These are phyloP conservation scores for Aspergillus ustus DNA, from an alignment of 2,329 filamentous ascomycete genomes.

Conservation along the genomic window DNA sequence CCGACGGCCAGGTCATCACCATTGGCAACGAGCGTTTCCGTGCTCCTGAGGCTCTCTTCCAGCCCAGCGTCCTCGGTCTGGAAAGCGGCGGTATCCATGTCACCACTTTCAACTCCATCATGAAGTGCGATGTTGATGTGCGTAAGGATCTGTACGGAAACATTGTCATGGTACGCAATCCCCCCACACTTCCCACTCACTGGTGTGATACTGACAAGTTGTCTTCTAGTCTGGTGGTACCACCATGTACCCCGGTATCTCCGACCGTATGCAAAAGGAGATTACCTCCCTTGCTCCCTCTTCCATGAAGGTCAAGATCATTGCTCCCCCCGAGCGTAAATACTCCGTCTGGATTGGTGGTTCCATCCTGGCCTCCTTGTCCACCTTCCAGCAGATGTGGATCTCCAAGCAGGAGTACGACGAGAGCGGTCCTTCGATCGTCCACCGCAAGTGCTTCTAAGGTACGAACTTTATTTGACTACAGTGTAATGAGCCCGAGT, in stretches of 20 bases:
- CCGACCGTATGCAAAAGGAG: conserved; percentile 99
- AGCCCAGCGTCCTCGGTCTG: conserved; percentile 96
- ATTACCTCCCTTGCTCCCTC: conserved; percentile 98
- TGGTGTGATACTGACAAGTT: conserved; percentile 20
- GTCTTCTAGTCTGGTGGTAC: conserved; percentile 89
- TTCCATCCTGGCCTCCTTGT: conserved; percentile 98
- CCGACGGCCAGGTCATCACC: conserved; percentile 99
- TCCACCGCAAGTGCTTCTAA: conserved; percentile 99
- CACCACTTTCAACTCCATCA: conserved; percentile 99
- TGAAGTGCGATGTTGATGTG: conserved; percentile 99
- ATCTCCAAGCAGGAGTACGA: conserved; percentile 99
- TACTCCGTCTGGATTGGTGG: conserved; percentile 99
- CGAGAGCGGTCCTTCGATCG: conserved; percentile 98
- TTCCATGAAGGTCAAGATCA: conserved; percentile 99
- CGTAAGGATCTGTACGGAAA: conserved; percentile 99
- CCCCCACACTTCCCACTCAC: neutral
- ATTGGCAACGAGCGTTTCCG: conserved; percentile 99
- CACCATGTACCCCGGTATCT: conserved; percentile 99
- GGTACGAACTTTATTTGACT: conserved; percentile 44
- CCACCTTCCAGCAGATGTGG: conserved; percentile 99
- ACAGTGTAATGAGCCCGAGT: neutral
- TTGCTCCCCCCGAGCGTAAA: conserved; percentile 99
- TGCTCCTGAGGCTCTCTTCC: conserved; percentile 99
- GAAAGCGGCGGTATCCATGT: conserved; percentile 99
- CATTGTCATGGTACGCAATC: conserved; percentile 93